A percentile compares a stretch with the other conserved stretches of the same genome.
Conservation (phyloP, 495 filamentous ascomycete species). For the Trichocladium antarcticum region DNA sequence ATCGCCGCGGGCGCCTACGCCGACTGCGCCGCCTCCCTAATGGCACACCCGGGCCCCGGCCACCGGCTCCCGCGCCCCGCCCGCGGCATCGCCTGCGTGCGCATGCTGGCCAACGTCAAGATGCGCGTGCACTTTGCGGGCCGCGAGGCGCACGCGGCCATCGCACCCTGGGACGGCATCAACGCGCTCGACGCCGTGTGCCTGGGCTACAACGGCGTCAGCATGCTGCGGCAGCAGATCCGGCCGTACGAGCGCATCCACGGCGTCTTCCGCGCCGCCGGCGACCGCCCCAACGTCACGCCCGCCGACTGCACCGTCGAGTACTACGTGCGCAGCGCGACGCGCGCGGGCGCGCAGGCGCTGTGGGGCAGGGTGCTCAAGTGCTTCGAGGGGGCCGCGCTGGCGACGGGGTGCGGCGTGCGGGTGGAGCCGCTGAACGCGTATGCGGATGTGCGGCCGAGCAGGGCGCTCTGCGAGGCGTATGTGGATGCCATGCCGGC, state of each 20-base stretch:
- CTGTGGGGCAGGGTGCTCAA: slow-evolving; percentile 41
- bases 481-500: slow-evolving; percentile 42
- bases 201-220: slow-evolving; percentile 50
- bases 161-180: slow-evolving; percentile 53
- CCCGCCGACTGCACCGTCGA: slow-evolving; percentile 43
- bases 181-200: slow-evolving; percentile 56
- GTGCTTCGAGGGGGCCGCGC: slow-evolving; percentile 47
- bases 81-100: slow-evolving; percentile 29
- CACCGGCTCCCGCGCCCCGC: slow-evolving; percentile 20
- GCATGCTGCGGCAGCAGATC: slow-evolving; percentile 53
- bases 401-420: slow-evolving; percentile 45
- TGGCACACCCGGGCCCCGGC: slow-evolving; percentile 43
- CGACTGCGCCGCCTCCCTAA: slow-evolving; percentile 38
- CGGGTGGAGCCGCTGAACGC: slow-evolving; percentile 38
- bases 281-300: slow-evolving; percentile 37
- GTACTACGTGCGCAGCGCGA: slow-evolving; percentile 45
- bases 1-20: slow-evolving; percentile 42
- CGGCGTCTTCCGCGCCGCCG: slow-evolving; percentile 20
- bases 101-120: slow-evolving; percentile 46
- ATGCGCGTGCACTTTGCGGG: slow-evolving; percentile 36
- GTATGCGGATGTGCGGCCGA: slow-evolving; percentile 45
- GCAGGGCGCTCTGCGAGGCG: slow-evolving; percentile 37
- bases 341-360: slow-evolving; percentile 30
- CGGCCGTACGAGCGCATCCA: slow-evolving; percentile 26
- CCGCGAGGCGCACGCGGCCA: slow-evolving; percentile 45